Evolutionary conservation across 768 basidiomycete genomes (phyloP).

Genomic region (Pleurotus pulmonarius): DNA sequence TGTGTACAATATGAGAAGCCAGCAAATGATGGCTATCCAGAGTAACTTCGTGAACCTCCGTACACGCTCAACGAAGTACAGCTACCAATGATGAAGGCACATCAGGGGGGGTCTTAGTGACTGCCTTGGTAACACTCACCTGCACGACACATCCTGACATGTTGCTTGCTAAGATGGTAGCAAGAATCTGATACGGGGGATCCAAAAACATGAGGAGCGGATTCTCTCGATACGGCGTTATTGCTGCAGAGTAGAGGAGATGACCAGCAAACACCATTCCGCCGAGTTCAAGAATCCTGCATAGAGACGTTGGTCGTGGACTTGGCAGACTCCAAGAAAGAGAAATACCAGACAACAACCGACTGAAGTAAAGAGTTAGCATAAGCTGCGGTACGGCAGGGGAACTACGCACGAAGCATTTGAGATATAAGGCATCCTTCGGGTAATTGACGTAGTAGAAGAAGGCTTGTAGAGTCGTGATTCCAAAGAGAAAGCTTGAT

Average conservation of each 20-base stretch:
- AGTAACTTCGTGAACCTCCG: neutral
- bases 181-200: neutral
- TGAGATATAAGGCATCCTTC: constrained; percentile 19
- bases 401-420: constrained; percentile 14
- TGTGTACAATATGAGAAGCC: constrained; percentile 13
- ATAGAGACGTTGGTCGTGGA: neutral
- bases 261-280: constrained; percentile 23
- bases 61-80: neutral
- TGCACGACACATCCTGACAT: constrained; percentile 1
- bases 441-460: constrained; percentile 19
- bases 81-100: neutral
- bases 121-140: neutral
- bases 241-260: constrained; percentile 27
- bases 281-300: constrained; percentile 22
- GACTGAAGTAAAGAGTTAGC: neutral
- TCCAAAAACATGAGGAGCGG: neutral
- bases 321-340: neutral
- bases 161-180: neutral
- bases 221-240: constrained; percentile 18
- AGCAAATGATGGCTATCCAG: neutral
- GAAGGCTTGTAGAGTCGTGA: constrained; percentile 21
- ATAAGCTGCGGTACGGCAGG: neutral
- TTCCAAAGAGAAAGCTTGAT: constrained; percentile 23
- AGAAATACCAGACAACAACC: constrained; percentile 4
- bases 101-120: neutral